A percentile compares a stretch with the other conserved stretches of the same genome.
phyloP scores from a whole-genome alignment of 2,329 filamentous ascomycete species.

The Diaporthe vexans region DNA sequence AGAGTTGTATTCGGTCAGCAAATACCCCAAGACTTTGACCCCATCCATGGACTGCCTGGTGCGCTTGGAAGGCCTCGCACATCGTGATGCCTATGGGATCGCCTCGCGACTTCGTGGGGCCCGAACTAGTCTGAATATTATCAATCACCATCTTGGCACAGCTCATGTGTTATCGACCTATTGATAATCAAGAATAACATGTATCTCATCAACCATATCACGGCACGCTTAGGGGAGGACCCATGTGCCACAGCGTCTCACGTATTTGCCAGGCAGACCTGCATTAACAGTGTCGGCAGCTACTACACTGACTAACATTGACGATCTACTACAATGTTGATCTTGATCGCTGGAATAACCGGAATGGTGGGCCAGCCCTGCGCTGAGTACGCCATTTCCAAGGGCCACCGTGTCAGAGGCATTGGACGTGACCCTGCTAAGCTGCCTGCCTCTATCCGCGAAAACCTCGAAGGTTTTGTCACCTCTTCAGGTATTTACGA shows the following conservation, averaged over 20 bases:
- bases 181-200: neutral
- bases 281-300: too few species aligned
- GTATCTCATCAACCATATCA: neutral
- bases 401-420: constrained; percentile 8
- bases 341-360: constrained; percentile 16
- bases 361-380: constrained; percentile 24
- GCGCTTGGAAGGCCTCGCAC: neutral
- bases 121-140: neutral
- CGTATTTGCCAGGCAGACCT: neutral
- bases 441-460: neutral
- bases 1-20: too few species aligned
- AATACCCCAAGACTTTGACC: neutral
- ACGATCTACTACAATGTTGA: neutral
- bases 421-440: constrained; percentile 1
- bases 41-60: neutral
- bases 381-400: constrained; percentile 11
- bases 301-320: neutral
- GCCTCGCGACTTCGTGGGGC: neutral
- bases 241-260: neutral
- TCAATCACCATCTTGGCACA: neutral
- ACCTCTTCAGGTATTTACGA: constrained; percentile 4
- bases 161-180: too few species aligned
- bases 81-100: neutral
- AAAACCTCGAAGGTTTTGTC: constrained; percentile 3
- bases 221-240: too few species aligned